Conservation (phyloP, 1,284 basidiomycete species). For the Exobasidium rhododendri region DNA sequence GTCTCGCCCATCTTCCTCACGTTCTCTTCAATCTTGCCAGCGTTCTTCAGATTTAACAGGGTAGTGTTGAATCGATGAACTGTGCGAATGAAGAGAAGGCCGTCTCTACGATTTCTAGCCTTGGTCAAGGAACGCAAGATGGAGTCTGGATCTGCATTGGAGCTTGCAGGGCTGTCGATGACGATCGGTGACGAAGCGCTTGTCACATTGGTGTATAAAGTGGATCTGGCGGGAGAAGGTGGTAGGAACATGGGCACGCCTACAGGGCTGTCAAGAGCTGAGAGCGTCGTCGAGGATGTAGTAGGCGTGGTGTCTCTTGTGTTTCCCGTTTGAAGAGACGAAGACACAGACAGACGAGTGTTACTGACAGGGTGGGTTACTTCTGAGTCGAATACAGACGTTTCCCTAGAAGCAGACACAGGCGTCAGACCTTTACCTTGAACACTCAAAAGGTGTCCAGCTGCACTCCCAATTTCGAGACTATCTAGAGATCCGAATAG, state of each 20-base stretch:
- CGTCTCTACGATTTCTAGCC: constrained; percentile 59
- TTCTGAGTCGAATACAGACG: neutral
- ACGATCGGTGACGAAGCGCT: neutral
- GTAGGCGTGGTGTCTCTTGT: constrained; percentile 2
- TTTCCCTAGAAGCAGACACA: neutral
- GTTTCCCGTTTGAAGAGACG: neutral
- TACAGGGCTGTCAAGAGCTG: neutral
- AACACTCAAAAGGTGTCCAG: constrained; percentile 11
- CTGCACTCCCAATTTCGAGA: constrained; percentile 33
- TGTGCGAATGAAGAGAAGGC: constrained; percentile 58
- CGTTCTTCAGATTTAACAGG: constrained; percentile 43
- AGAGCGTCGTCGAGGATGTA: neutral
- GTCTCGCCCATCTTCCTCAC: constrained; percentile 42
- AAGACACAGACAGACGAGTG: neutral
- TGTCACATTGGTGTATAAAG: neutral
- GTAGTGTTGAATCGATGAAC: constrained; percentile 59
- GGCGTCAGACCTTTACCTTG: neutral
- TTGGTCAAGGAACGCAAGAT: constrained; percentile 60
- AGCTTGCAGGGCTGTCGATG: constrained; percentile 9
- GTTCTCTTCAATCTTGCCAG: constrained; percentile 22
- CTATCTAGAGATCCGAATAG: constrained; percentile 45
- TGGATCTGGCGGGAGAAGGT: constrained; percentile 16
- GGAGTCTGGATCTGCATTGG: constrained; percentile 49
- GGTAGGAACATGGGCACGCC: neutral
- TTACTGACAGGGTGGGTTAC: neutral